phyloP scores from a whole-genome alignment of 1,284 basidiomycete genomes.

The Gomphus bonarii region DNA sequence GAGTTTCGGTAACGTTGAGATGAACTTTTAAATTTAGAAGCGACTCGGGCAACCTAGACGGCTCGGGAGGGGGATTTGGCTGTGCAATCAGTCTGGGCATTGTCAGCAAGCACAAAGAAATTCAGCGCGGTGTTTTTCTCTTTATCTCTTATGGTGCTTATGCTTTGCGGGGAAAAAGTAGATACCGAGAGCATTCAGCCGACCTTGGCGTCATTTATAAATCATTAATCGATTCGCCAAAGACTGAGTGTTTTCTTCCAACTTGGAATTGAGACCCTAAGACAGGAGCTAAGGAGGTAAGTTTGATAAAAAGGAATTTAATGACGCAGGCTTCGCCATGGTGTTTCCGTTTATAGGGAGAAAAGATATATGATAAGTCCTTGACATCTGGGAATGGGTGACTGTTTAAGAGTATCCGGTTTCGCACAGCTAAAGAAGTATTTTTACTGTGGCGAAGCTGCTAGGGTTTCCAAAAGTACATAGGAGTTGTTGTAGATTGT shows the following conservation, averaged over 20 bases:
- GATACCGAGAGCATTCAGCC: not conserved
- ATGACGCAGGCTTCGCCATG: not conserved
- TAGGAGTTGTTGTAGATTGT: not conserved
- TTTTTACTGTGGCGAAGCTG: too few species aligned
- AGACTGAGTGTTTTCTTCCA: not conserved
- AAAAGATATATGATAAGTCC: not conserved
- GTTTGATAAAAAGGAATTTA: too few species aligned
- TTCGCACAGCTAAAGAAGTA: not conserved
- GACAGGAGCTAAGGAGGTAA: too few species aligned
- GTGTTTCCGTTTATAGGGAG: not conserved
- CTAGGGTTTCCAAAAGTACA: too few species aligned
- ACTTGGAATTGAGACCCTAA: not conserved
- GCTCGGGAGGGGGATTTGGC: slow-evolving; percentile 53
- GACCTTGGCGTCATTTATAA: not conserved
- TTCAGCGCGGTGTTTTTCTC: not conserved
- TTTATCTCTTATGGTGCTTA: not conserved
- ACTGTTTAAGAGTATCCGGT: too few species aligned
- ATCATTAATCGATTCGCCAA: not conserved
- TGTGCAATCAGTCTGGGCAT: slow-evolving; percentile 50
- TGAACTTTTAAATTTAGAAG: slow-evolving; percentile 35
- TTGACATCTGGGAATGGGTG: too few species aligned
- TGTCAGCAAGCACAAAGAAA: slow-evolving; percentile 6
- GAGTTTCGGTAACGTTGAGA: slow-evolving; percentile 29
- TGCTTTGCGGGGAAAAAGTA: not conserved
- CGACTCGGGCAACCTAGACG: slow-evolving; percentile 45